Conservation (phyloP, 495 filamentous ascomycete species). For the Penicillium soppii region DNA sequence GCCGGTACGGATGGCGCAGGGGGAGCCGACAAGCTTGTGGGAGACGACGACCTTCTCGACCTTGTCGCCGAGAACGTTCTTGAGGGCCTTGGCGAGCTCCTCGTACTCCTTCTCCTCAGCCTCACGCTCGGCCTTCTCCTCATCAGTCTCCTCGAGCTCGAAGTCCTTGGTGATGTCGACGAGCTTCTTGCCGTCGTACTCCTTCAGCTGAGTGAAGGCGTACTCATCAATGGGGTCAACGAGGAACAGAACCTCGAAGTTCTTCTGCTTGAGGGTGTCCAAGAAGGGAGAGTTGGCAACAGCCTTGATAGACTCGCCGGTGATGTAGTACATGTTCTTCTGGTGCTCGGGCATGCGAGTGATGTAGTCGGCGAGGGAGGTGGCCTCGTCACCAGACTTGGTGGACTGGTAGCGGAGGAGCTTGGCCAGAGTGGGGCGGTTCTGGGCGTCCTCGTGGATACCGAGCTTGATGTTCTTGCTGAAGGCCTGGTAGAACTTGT, state of each 20-base stretch:
- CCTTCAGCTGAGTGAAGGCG: conserved; percentile 99
- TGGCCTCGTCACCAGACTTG: conserved; percentile 94
- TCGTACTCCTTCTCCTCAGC: conserved; percentile 97
- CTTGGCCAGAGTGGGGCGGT: conserved; percentile 91
- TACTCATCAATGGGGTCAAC: conserved; percentile 99
- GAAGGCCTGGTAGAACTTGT: conserved; percentile 99
- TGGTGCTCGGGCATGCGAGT: conserved; percentile 99
- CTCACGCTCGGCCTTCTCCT: conserved; percentile 98
- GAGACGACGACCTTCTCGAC: conserved; percentile 99
- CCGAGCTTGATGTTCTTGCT: conserved; percentile 99
- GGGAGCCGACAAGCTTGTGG: conserved; percentile 93
- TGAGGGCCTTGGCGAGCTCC: conserved; percentile 86
- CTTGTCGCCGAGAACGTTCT: conserved; percentile 99
- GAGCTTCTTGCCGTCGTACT: conserved; percentile 99
- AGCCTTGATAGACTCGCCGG: conserved; percentile 97
- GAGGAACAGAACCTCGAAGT: conserved; percentile 98
- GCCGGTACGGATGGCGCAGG: conserved; percentile 98
- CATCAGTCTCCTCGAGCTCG: conserved; percentile 98
- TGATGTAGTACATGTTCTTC: conserved; percentile 99
- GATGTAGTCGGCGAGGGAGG: conserved; percentile 93
- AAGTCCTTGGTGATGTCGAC: conserved; percentile 99
- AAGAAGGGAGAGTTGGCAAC: conserved; percentile 98
- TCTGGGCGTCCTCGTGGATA: conserved; percentile 99
- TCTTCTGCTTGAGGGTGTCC: conserved; percentile 98
- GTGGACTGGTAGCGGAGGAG: conserved; percentile 98